phyloP scores from a whole-genome alignment of 805 yeast species.

The Saturnispora serradocipensis region DNA sequence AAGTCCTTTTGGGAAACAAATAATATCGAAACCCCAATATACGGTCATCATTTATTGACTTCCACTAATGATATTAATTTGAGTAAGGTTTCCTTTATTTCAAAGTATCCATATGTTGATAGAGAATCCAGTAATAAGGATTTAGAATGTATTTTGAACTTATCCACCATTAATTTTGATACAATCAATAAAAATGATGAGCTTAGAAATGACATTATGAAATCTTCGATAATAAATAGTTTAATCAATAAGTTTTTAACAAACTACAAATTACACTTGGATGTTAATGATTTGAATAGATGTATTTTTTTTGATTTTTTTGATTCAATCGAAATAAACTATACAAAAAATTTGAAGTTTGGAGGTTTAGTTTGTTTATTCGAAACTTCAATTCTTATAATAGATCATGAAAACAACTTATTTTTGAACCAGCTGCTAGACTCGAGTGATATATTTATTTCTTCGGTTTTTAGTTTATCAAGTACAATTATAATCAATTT shows the following conservation, averaged over 20 bases:
- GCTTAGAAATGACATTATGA: slow-evolving; percentile 11
- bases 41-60: not conserved
- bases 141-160: slow-evolving; percentile 19
- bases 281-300: slow-evolving; percentile 3
- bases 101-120: slow-evolving; percentile 20
- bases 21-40: not conserved
- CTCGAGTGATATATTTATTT: slow-evolving; percentile 13
- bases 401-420: slow-evolving; percentile 11
- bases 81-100: slow-evolving; percentile 19
- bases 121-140: slow-evolving; percentile 10
- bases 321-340: slow-evolving; percentile 13
- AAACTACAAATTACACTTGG: not conserved
- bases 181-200: slow-evolving; percentile 16
- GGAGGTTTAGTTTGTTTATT: slow-evolving; percentile 18
- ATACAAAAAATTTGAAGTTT: not conserved
- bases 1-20: slow-evolving; percentile 13
- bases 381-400: slow-evolving; percentile 18
- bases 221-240: slow-evolving; percentile 19
- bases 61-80: slow-evolving; percentile 7
- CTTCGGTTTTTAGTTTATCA: slow-evolving; percentile 19
- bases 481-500: slow-evolving; percentile 19
- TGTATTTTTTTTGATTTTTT: slow-evolving; percentile 18
- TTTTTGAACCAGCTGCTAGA: slow-evolving; percentile 14
- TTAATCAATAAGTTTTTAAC: slow-evolving; percentile 7
- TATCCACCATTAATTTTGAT: slow-evolving; percentile 22